These are phyloP conservation scores for Hanseniaspora singularis DNA, from an alignment of 805 yeast species.

Conservation along the genomic window DNA sequence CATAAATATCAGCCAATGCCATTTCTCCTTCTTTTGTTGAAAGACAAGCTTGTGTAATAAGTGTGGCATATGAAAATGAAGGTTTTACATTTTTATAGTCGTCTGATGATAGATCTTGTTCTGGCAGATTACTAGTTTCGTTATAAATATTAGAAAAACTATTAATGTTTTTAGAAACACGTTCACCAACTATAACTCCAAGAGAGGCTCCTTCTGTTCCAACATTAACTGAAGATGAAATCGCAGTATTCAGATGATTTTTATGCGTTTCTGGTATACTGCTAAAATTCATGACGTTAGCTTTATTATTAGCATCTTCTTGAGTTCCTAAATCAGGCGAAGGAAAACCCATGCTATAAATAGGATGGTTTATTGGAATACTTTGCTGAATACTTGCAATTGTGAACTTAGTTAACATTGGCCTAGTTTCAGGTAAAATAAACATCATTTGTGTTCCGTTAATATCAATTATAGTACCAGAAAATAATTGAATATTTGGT, in stretches of 20 bases:
- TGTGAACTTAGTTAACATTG: constrained; percentile 40
- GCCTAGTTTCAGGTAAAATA: constrained; percentile 81
- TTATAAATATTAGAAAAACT: constrained; percentile 1
- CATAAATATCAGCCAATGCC: constrained; percentile 82
- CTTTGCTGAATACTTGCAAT: constrained; percentile 26
- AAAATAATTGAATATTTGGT: constrained; percentile 45
- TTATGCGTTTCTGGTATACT: neutral
- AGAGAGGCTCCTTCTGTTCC: constrained; percentile 16
- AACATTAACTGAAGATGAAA: constrained; percentile 15
- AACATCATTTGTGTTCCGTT: constrained; percentile 99
- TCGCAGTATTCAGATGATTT: constrained; percentile 3
- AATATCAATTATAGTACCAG: constrained; percentile 86
- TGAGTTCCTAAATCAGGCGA: constrained; percentile 18
- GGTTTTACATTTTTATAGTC: constrained; percentile 87
- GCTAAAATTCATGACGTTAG: neutral
- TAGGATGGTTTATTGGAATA: constrained; percentile 10
- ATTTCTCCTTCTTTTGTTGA: constrained; percentile 79
- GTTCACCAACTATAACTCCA: constrained; percentile 12
- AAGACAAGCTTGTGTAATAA: constrained; percentile 94
- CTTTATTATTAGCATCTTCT: neutral
- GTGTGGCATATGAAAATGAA: constrained; percentile 91
- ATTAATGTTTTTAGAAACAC: constrained; percentile 2
- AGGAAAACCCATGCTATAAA: constrained; percentile 18
- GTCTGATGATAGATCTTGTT: constrained; percentile 63
- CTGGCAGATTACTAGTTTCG: neutral